Evolutionary conservation across 2,329 filamentous ascomycete genomes (phyloP), one percentile per base, ranked within the genome.

Genomic region (Penicillium concentricum): DNA sequence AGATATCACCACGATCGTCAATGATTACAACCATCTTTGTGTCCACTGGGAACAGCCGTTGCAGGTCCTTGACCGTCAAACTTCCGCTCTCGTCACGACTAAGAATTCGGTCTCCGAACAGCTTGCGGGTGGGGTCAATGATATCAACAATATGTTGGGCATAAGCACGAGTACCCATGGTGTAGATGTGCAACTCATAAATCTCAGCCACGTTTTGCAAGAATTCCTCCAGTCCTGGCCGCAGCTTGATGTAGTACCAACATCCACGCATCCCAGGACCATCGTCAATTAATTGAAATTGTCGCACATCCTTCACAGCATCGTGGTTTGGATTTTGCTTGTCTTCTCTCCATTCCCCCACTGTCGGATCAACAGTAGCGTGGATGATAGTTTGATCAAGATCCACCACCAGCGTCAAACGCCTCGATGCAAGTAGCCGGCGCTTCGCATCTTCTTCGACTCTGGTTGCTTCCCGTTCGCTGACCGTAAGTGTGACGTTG

Each of bases 1-100:
- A 99, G 8, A 99, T 93, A 72, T 99, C 94, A 51, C 91, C 91
- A 64, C 94, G 86, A 74, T 99, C 94, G 71, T 99, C 94, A 63
- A 99, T 99, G 67, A 99, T 97, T 57, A 97, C 92, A 0, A 97
- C 95, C 94, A 99, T 99, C 75, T 96, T 93, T 6, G 93, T 97
- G 75, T 95, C 95, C 58, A 96, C 91, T 5, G 95, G 94, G 73
- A 99, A 99, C 15, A 99, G 77, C 8, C 94, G 86, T 70, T 94
- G 90, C 30, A 99, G 79, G 64, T 87, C 94, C 81, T 99, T 99
- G 57, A 89, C 87, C 3, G 88, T 90, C 73, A 97, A 87, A 72
- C 89, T 97, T 53, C 93, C 93, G 71, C 95, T 99, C 76, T 99
- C 94, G 72, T 97, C 93, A 68, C 94, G 89, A 74, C 93, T 97